These are phyloP conservation scores for Venturia nashicola DNA, from an alignment of 2,329 filamentous ascomycete genomes.

Conservation along the genomic window DNA sequence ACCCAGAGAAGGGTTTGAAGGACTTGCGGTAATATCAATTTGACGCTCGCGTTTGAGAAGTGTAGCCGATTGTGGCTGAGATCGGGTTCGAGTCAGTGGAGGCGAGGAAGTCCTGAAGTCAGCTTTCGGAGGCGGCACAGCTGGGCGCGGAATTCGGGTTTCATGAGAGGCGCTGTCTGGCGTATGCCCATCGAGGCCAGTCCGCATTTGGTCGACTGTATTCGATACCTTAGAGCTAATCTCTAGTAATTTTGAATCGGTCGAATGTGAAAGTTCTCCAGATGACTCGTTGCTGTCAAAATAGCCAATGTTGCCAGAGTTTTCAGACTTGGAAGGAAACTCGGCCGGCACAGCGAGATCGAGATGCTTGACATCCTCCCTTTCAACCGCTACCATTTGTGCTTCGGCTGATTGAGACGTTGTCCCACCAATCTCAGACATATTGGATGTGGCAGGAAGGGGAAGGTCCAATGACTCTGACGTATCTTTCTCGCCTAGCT, in stretches of 20 bases:
- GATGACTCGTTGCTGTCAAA: neutral
- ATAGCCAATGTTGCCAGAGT: neutral
- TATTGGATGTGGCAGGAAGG: neutral
- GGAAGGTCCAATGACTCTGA: neutral
- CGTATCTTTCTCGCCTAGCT: conserved; percentile 16
- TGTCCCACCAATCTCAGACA: neutral
- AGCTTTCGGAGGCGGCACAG: neutral
- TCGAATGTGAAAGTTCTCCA: neutral
- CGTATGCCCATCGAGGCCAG: neutral
- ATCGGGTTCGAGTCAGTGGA: conserved; percentile 6
- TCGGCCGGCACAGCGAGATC: conserved; percentile 37
- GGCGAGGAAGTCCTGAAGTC: neutral
- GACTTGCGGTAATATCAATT: neutral
- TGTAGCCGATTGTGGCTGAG: neutral
- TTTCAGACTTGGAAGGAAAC: neutral
- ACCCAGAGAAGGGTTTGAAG: conserved; percentile 3
- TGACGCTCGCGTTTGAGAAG: neutral
- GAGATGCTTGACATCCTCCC: conserved; percentile 47
- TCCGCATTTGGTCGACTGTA: conserved; percentile 9
- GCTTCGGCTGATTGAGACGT: conserved; percentile 10
- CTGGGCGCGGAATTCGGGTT: conserved; percentile 7
- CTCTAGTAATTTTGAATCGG: neutral
- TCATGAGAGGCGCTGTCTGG: neutral
- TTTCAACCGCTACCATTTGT: conserved; percentile 13
- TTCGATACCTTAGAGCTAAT: conserved; percentile 6